Base-by-base conservation (phyloP, 192 early-diverging fungal species). In the Coemansia nantahalensis region DNA sequence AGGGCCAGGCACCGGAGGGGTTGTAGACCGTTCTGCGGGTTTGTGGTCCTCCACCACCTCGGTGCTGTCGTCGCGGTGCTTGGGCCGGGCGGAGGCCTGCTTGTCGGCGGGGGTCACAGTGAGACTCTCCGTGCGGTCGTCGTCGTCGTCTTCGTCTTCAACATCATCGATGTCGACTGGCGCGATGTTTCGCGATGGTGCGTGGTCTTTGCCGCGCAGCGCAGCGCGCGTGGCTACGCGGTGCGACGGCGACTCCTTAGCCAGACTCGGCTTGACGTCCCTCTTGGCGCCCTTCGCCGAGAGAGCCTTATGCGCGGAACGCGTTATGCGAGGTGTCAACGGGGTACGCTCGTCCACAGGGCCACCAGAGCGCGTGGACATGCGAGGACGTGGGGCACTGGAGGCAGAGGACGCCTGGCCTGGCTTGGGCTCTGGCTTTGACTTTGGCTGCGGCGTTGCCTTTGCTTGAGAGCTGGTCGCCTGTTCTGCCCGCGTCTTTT, bases 31-130 rank as follows among this genome's bases (percentile, higher is more conserved):
- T 8, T 21, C 39, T 9, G 53, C 50, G 17, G 13, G 50, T 2
- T 51, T 46, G 30, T 48, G 55, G 11, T 53, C 39, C 35, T 54
- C 8, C 18, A 53, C 28, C 5, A 61, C 28, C 19, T 61, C 59
- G 2, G 52, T 44, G 42, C 32, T 45, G 24, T 35, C 18, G 8
- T 32, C 37, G 34, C 43, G 41, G 6, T 28, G 7, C 26, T 28
- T 28, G 26, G 26, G 26, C 9, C 31, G 8, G n/a, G n/a, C n/a
- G n/a, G n/a, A n/a, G n/a, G n/a, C n/a, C n/a, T n/a, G n/a, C n/a
- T n/a, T n/a, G n/a, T n/a, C n/a, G n/a, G n/a, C n/a, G n/a, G n/a
- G n/a, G n/a, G n/a, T n/a, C n/a, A n/a, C n/a, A n/a, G n/a, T n/a
- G n/a, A n/a, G n/a, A n/a, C n/a, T n/a, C 10, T 32, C 31, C 31